A percentile compares a stretch with the other conserved stretches of the same genome.
Conservation (phyloP, 2,329 filamentous ascomycete genomes). For the Aspergillus novofumigatus region DNA sequence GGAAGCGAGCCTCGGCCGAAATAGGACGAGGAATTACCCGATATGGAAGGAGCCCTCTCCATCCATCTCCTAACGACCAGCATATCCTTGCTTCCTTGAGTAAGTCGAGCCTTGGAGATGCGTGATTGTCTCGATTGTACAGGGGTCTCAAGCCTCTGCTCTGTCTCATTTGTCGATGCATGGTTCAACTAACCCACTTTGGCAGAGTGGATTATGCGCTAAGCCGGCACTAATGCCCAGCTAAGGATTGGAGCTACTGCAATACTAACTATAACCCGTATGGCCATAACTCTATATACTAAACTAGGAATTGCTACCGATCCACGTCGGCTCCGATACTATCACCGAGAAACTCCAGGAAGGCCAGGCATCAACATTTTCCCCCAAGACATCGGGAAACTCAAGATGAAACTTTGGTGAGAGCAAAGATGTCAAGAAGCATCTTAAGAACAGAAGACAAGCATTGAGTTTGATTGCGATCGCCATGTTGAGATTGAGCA, state of each 20-base stretch:
- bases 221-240: not conserved
- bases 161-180: not conserved
- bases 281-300: not conserved
- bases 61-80: not conserved
- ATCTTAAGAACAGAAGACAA: not conserved
- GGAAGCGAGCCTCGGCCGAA: not conserved
- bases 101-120: too few relatives aligned
- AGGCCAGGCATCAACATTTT: constrained; percentile 5
- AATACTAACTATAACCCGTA: not conserved
- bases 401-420: not conserved
- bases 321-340: not conserved
- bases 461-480: not conserved
- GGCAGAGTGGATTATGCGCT: not conserved
- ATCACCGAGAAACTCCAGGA: not conserved
- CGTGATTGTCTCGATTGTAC: too few relatives aligned
- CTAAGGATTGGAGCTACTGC: not conserved
- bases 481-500: not conserved
- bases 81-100: too few relatives aligned
- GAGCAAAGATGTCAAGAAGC: not conserved
- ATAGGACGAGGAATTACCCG: not conserved
- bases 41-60: not conserved
- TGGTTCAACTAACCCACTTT: not conserved
- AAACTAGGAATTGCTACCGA: not conserved
- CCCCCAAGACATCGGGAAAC: not conserved
- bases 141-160: not conserved